phyloP scores from a whole-genome alignment of 192 early-diverging fungal genomes.

The Coemansia brasiliensis region DNA sequence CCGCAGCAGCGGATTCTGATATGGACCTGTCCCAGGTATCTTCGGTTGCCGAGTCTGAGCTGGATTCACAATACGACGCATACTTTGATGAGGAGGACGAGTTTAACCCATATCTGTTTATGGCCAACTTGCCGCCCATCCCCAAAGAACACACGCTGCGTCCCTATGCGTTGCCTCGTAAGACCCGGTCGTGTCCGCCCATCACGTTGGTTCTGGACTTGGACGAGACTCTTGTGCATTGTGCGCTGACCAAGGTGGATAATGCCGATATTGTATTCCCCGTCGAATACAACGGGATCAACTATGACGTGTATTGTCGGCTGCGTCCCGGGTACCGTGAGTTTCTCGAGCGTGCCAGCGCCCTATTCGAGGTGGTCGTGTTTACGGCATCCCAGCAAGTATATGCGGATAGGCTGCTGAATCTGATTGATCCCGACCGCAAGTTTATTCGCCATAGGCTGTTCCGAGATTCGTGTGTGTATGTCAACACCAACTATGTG shows the following conservation, averaged over 20 bases:
- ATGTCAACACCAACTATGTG: slow-evolving; percentile 66
- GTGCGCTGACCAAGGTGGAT: slow-evolving; percentile 57
- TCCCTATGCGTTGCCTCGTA: slow-evolving; percentile 60
- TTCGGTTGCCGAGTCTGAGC: slow-evolving; percentile 23
- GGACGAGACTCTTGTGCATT: slow-evolving; percentile 74
- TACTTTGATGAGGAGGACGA: slow-evolving; percentile 54
- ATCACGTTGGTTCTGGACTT: slow-evolving; percentile 69
- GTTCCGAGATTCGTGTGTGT: slow-evolving; percentile 68
- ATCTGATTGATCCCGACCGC: slow-evolving; percentile 64
- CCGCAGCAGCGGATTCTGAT: slow-evolving; percentile 11
- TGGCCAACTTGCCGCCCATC: slow-evolving; percentile 62
- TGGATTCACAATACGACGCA: slow-evolving; percentile 33
- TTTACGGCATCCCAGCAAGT: slow-evolving; percentile 76
- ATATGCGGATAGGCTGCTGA: slow-evolving; percentile 66
- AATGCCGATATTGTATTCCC: slow-evolving; percentile 64
- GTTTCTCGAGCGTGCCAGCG: slow-evolving; percentile 61
- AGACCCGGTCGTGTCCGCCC: slow-evolving; percentile 60
- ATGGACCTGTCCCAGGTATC: slow-evolving; percentile 28
- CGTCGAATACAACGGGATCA: slow-evolving; percentile 64
- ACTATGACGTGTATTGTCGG: slow-evolving; percentile 67
- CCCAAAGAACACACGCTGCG: slow-evolving; percentile 57
- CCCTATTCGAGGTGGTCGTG: slow-evolving; percentile 68
- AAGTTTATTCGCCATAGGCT: slow-evolving; percentile 65
- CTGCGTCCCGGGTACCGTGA: slow-evolving; percentile 64
- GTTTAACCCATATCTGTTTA: slow-evolving; percentile 57